Conservation (phyloP, 2,329 filamentous ascomycete genomes). For the Sclerotinia glacialis region DNA sequence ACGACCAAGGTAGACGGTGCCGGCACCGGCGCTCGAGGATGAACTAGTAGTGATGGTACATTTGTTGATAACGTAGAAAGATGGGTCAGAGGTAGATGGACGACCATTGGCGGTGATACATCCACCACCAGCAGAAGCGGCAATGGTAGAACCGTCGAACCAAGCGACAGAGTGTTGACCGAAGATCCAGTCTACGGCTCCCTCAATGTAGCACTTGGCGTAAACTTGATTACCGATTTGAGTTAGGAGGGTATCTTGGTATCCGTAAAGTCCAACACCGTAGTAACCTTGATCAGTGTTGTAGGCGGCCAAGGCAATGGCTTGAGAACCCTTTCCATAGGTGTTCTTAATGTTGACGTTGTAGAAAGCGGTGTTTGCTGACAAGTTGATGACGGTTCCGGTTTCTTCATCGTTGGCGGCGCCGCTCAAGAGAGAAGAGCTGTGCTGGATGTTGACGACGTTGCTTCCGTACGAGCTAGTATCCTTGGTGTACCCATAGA, state of each 20-base stretch:
- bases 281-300: constrained; percentile 55
- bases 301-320: constrained; percentile 52
- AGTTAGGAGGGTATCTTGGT: constrained; percentile 54
- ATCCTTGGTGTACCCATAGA: constrained; percentile 54
- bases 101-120: constrained; percentile 44
- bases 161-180: constrained; percentile 48
- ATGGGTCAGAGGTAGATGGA: constrained; percentile 41
- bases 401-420: constrained; percentile 45
- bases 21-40: constrained; percentile 41
- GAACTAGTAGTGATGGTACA: constrained; percentile 46
- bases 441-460: constrained; percentile 47
- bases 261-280: constrained; percentile 52
- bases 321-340: constrained; percentile 50
- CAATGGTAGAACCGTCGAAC: constrained; percentile 46
- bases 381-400: constrained; percentile 36
- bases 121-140: constrained; percentile 43
- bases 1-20: constrained; percentile 50
- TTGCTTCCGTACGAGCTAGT: constrained; percentile 49
- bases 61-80: constrained; percentile 52
- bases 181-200: constrained; percentile 60
- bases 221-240: constrained; percentile 55
- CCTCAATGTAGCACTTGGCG: constrained; percentile 54
- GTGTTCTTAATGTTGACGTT: constrained; percentile 57
- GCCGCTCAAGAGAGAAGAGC: constrained; percentile 43
- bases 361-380: constrained; percentile 54